Conservation (phyloP, 306 rosid species). For the Glycine latifolia region DNA sequence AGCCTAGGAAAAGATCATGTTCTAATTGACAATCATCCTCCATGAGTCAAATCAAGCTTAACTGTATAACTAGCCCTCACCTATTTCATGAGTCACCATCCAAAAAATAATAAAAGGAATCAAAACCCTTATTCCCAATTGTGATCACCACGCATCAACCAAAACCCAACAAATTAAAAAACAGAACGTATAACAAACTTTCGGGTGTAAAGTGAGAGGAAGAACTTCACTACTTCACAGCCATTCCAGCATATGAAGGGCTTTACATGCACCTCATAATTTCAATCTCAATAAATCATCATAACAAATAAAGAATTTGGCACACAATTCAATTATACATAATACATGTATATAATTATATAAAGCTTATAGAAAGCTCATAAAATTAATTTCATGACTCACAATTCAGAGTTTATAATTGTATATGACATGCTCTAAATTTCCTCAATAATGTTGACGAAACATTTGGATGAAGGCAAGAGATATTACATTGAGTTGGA, state of each 20-base stretch:
- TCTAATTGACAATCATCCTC: neutral
- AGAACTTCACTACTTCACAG: no score
- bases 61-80: neutral
- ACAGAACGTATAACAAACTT: neutral
- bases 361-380: neutral
- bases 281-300: no score
- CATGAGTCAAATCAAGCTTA: neutral
- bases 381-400: neutral
- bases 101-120: neutral
- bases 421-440: no score
- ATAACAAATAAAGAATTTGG: no score
- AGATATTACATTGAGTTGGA: slow-evolving; percentile 57
- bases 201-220: no score
- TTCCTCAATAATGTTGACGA: neutral
- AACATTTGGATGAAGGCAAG: slow-evolving; percentile 57
- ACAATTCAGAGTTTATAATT: no score
- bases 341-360: no score
- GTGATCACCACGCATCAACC: slow-evolving; percentile 31
- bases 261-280: no score
- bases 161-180: neutral
- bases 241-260: no score
- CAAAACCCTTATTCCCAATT: neutral
- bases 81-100: neutral
- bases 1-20: neutral
- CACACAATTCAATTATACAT: no score